Conservation (phyloP, 306 rosid species). For the Luffa aegyptiaca region DNA sequence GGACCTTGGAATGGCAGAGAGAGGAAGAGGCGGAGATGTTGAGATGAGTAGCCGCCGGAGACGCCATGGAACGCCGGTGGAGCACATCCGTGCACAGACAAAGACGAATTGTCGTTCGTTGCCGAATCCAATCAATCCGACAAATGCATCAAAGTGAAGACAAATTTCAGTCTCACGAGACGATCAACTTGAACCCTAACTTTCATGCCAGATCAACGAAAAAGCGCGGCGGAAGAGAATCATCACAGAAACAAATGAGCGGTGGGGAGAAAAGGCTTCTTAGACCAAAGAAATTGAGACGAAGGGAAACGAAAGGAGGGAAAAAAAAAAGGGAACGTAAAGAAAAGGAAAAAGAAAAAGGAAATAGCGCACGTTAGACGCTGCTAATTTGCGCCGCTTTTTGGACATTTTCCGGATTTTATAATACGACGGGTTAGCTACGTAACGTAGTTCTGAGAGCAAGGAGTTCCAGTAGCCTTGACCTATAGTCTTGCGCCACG, state of each 20-base stretch:
- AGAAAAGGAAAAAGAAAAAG: neutral
- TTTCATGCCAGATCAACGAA: neutral
- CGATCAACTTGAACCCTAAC: neutral
- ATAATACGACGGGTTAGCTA: neutral
- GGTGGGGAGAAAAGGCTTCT: neutral
- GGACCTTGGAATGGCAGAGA: conserved; percentile 28
- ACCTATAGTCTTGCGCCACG: neutral
- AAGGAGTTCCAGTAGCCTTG: neutral
- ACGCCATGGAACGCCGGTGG: conserved; percentile 40
- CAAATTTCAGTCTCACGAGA: neutral
- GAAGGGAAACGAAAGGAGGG: neutral
- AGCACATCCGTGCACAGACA: conserved; percentile 18
- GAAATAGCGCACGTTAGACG: neutral
- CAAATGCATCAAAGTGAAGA: neutral
- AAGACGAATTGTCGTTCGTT: neutral
- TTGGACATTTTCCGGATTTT: neutral
- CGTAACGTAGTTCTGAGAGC: neutral
- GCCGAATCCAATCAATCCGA: neutral
- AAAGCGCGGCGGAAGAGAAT: conserved; percentile 1
- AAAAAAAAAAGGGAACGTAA: neutral
- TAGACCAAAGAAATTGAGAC: neutral
- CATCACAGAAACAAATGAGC: conserved; percentile 1
- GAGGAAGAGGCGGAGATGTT: conserved; percentile 30
- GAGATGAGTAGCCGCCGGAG: conserved; percentile 36
- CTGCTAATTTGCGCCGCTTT: neutral